Percentiles rank a stretch among this genome's conserved stretches.
These are phyloP conservation scores for Saraca asoca DNA, from an alignment of 331 rosid genomes.

Conservation along the genomic window DNA sequence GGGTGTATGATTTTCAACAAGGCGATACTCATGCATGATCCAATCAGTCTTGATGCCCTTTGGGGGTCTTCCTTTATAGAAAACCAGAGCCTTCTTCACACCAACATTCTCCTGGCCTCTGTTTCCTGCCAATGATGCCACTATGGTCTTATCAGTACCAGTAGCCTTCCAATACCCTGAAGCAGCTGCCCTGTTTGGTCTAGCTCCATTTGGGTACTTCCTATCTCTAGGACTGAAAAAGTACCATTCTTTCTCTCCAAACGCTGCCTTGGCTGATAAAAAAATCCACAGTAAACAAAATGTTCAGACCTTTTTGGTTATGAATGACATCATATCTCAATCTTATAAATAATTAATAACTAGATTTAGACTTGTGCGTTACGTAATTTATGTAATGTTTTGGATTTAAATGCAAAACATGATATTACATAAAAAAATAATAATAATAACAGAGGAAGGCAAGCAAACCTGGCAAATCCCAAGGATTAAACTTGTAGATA, in stretches of 20 bases:
- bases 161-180: slow-evolving; percentile 77
- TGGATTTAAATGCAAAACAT: too few relatives aligned
- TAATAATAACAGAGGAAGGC: background rate
- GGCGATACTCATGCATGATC: slow-evolving; percentile 80
- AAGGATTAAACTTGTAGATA: slow-evolving; percentile 69
- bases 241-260: slow-evolving; percentile 71
- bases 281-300: background rate
- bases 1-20: slow-evolving; percentile 40
- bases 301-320: too few relatives aligned
- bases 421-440: too few relatives aligned
- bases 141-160: slow-evolving; percentile 57
- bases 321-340: too few relatives aligned
- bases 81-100: slow-evolving; percentile 63
- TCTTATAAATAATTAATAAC: too few relatives aligned
- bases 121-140: slow-evolving; percentile 28
- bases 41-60: slow-evolving; percentile 69
- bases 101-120: slow-evolving; percentile 42
- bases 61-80: slow-evolving; percentile 63
- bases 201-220: slow-evolving; percentile 64
- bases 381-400: too few relatives aligned
- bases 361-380: too few relatives aligned
- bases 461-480: slow-evolving; percentile 67
- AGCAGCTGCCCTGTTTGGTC: slow-evolving; percentile 74
- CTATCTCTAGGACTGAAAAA: slow-evolving; percentile 65
- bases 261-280: slow-evolving; percentile 51